phyloP scores from a whole-genome alignment of 495 filamentous ascomycete genomes.

The Podospora tetraspora region DNA sequence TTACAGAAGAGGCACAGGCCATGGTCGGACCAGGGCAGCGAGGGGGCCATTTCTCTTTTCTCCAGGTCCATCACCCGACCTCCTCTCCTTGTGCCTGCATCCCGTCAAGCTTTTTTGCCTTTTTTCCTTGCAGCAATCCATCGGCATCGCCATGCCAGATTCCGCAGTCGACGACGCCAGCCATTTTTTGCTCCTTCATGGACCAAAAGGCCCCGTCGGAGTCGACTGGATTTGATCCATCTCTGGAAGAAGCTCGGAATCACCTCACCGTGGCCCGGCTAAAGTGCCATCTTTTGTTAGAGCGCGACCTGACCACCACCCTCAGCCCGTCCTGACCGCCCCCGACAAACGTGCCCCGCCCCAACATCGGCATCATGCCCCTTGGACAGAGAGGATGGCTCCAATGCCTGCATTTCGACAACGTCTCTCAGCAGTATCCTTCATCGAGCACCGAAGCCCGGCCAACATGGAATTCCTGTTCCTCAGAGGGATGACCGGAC shows the following conservation, averaged over 20 bases:
- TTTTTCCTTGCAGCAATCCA: neutral
- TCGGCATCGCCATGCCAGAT: neutral
- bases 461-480: too few relatives aligned
- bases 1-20: conserved; percentile 2
- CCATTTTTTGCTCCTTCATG: neutral
- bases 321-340: neutral
- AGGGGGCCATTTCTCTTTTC: neutral
- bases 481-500: neutral
- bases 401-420: neutral
- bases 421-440: neutral
- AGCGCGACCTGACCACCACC: neutral
- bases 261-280: neutral
- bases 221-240: neutral
- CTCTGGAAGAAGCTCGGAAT: neutral
- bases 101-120: neutral
- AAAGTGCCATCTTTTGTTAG: neutral
- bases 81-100: too few relatives aligned
- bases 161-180: neutral
- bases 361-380: neutral
- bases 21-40: neutral
- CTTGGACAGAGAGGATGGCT: neutral
- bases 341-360: neutral
- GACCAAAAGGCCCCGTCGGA: neutral
- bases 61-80: neutral
- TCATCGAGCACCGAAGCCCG: neutral